Evolutionary conservation across 352 stramenopile species (phyloP).

Genomic region (Phytophthora hybrid): DNA sequence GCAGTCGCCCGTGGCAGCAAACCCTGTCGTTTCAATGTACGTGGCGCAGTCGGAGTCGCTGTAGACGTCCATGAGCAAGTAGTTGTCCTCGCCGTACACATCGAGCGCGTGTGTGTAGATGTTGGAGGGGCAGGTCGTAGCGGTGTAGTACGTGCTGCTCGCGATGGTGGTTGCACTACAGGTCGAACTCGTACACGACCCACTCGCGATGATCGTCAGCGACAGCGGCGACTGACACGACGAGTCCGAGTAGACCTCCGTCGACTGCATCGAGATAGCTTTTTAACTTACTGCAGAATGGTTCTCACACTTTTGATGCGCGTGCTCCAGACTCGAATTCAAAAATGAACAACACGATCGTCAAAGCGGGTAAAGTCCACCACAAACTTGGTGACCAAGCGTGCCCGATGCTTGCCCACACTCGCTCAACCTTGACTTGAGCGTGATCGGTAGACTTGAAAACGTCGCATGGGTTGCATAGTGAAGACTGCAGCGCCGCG

Average conservation of each 20-base stretch:
- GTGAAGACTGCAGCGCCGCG: constrained; percentile 14
- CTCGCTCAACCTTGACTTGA: constrained; percentile 13
- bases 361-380: constrained; percentile 12
- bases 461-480: constrained; percentile 42
- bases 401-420: constrained; percentile 16
- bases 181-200: constrained; percentile 12
- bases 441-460: constrained; percentile 20
- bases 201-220: constrained; percentile 21
- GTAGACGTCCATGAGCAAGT: constrained; percentile 42
- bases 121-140: constrained; percentile 29
- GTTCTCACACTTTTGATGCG: not conserved
- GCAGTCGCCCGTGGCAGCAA: constrained; percentile 28
- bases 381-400: too few species aligned
- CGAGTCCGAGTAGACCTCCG: constrained; percentile 42
- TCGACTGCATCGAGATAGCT: constrained; percentile 31
- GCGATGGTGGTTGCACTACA: constrained; percentile 24
- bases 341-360: constrained; percentile 18
- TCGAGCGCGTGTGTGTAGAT: constrained; percentile 30
- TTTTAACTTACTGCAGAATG: not conserved
- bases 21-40: constrained; percentile 30
- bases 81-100: constrained; percentile 25
- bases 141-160: constrained; percentile 35
- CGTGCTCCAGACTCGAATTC: constrained; percentile 27
- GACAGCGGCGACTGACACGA: constrained; percentile 32
- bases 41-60: constrained; percentile 28